phyloP scores from a whole-genome alignment of 192 early-diverging fungal species.

The Coemansia javaensis region DNA sequence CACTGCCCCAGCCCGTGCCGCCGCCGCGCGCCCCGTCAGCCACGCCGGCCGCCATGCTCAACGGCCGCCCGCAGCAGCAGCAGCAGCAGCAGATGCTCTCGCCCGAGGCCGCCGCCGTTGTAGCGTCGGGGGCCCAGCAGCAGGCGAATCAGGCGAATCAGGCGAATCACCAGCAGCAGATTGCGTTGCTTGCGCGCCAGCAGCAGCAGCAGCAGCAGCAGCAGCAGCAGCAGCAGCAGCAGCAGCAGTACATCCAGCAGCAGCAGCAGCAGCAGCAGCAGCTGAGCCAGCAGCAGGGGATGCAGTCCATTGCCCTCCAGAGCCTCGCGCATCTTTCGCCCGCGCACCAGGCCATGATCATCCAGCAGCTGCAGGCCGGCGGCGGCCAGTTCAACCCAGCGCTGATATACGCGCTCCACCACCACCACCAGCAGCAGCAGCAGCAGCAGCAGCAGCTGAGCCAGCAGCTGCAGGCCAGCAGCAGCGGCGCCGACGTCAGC shows the following conservation, averaged over 20 bases:
- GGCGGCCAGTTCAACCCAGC: conserved; percentile 10
- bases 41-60: conserved; percentile 10
- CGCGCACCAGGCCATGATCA: conserved; percentile 9
- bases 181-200: neutral
- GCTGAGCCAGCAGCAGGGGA: conserved; percentile 9
- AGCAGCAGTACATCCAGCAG: conserved; percentile 9
- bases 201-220: conserved; percentile 6
- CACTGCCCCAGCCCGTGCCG: no score
- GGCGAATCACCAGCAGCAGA: conserved; percentile 1
- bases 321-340: conserved; percentile 10
- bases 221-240: conserved; percentile 14
- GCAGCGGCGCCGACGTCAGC: no score
- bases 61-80: conserved; percentile 5
- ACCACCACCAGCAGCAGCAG: conserved; percentile 15
- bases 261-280: conserved; percentile 17
- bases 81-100: conserved; percentile 6
- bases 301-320: conserved; percentile 9
- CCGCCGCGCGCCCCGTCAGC: neutral
- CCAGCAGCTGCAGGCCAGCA: no score
- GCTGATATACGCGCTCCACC: neutral
- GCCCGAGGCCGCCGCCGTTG: neutral
- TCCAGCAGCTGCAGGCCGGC: conserved; percentile 28
- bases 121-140: neutral
- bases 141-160: conserved; percentile 2
- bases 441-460: conserved; percentile 23